Percentiles rank a stretch among this genome's conserved stretches.
Conservation (phyloP, 106 monocot genomes). For the Posidonia australis region DNA sequence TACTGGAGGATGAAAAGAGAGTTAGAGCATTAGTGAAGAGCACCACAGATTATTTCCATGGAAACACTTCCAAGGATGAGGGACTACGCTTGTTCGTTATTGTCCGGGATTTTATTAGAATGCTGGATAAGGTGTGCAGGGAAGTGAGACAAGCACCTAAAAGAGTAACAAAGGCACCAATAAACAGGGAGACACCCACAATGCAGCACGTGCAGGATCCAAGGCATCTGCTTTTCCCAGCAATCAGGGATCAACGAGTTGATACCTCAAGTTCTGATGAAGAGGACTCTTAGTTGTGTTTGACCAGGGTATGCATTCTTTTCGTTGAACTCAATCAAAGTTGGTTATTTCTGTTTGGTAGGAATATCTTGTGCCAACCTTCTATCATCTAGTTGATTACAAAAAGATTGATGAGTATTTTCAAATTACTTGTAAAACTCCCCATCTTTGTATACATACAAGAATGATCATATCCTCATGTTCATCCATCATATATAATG, state of each 20-base stretch:
- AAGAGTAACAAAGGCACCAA: constrained; percentile 4
- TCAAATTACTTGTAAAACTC: too few relatives aligned
- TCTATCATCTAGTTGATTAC: too few relatives aligned
- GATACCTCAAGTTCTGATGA: constrained; percentile 38
- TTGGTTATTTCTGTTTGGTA: too few relatives aligned
- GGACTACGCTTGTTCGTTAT: constrained; percentile 47
- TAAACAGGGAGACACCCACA: constrained; percentile 8
- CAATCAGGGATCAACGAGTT: constrained; percentile 28
- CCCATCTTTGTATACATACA: too few relatives aligned
- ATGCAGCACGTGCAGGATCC: constrained; percentile 1
- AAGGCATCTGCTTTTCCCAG: constrained; percentile 31
- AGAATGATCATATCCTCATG: too few relatives aligned
- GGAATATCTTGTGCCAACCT: too few relatives aligned
- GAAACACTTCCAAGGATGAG: constrained; percentile 52
- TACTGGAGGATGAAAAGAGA: constrained; percentile 38
- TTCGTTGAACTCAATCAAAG: too few relatives aligned
- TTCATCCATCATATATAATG: too few relatives aligned
- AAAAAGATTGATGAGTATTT: too few relatives aligned
- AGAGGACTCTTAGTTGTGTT: too few relatives aligned
- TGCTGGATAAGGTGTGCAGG: constrained; percentile 41
- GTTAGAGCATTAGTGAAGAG: constrained; percentile 34
- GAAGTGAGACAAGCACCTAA: constrained; percentile 30
- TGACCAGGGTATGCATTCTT: too few relatives aligned
- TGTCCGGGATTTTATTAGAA: constrained; percentile 42
- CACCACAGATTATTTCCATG: constrained; percentile 52